Percentiles rank a stretch among this genome's conserved stretches.
These are phyloP conservation scores for Citrus medica DNA, from an alignment of 345 rosid genomes.

Conservation along the genomic window DNA sequence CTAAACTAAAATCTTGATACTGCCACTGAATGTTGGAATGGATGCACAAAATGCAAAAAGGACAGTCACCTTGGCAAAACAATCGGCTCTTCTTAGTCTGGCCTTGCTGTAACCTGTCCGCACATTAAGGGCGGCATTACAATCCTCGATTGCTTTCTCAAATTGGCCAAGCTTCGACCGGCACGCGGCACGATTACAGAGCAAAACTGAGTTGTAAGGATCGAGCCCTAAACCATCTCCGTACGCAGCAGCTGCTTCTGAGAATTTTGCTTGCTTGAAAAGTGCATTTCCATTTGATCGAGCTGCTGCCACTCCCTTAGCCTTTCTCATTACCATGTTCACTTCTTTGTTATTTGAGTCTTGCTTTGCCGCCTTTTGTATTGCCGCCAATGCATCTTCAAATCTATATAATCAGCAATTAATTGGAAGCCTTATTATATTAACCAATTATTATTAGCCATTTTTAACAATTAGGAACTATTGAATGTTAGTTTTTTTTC, in stretches of 20 bases:
- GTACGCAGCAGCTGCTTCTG: conserved; percentile 57
- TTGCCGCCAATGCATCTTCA: conserved; percentile 63
- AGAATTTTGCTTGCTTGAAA: conserved; percentile 49
- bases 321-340: conserved; percentile 37
- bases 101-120: conserved; percentile 76
- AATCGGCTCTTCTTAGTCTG: conserved; percentile 82
- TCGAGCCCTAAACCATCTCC: conserved; percentile 78
- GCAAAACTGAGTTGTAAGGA: conserved; percentile 64
- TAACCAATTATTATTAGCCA: no score
- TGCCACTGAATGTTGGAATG: not conserved
- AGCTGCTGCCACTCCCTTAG: conserved; percentile 55
- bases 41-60: not conserved
- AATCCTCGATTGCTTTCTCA: conserved; percentile 70
- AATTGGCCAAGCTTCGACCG: conserved; percentile 58
- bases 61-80: conserved; percentile 60
- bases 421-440: no score
- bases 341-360: conserved; percentile 75
- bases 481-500: no score
- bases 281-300: conserved; percentile 70
- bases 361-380: conserved; percentile 63
- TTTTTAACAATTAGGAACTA: no score
- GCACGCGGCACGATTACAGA: conserved; percentile 89
- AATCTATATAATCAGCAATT: conserved; percentile 32
- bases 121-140: conserved; percentile 58
- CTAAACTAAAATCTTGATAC: not conserved